Evolutionary conservation across 169 alveolate genomes (phyloP), one percentile per base, ranked within the genome.

Genomic region (Fabrea salina): DNA sequence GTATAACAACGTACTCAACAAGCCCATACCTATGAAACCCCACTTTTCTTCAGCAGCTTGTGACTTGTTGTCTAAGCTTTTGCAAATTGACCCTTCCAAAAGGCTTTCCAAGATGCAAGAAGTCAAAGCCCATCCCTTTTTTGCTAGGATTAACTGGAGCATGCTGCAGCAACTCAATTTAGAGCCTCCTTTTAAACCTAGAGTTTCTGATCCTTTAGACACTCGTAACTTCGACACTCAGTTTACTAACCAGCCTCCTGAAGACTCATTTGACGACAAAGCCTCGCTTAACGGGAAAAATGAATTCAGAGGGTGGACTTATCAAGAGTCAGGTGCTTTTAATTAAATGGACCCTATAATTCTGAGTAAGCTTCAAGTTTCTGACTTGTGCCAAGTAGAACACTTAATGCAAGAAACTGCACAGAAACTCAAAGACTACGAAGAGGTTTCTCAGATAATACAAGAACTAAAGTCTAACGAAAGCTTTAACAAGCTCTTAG

Each of bases 21-120:
- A 43, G 0, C 79, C 79, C n/a, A 40, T 49, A 70, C n/a, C 40
- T n/a, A 70, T 70, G 59, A 70, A 70, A 70, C 27, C 67, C 35
- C 25, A 27, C 4, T 70, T 70, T 49, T 44, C 67, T 49, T n/a
- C 61, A 22, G 37, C 43, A 47, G 79, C 35, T 1, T 16, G 25
- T 27, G 43, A 32, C 33, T 32, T 70, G 13, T 49, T 70, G 25
- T 47, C 35, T 11, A 22, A 27, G 49, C 33, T 70, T 16, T 16
- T 70, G 22, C 41, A 47, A 70, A 37, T 70, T 32, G 43, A 70
- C 27, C 40, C 32, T 22, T 25, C 39, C 30, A n/a, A 6, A 19
- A 41, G 79, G n/a, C 79, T 70, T 43, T 30, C 44, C 8, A 37
- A 70, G 43, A 16, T 19, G 11, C 16, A 70, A 47, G 66, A 22